Base-by-base conservation (phyloP, 1,139 yeast species). In the Petasospora rhodanensis region DNA sequence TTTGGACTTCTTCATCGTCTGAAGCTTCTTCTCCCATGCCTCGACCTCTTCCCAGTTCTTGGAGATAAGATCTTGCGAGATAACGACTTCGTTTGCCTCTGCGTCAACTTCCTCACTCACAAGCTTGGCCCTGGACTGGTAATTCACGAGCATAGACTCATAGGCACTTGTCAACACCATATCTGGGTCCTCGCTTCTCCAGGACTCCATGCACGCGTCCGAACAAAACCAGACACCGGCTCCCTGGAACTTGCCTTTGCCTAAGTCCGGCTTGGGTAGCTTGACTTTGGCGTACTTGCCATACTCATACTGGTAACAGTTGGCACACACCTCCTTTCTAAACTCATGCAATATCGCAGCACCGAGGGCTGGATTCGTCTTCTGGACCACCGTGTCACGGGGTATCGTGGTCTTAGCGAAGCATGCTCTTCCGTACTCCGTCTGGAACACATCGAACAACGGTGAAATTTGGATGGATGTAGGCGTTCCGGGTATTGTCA, bases 261-360 rank as follows among this genome's bases (percentile, higher is more conserved):
- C 35, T 17, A 30, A 30, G 6, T 38, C 37, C 1, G 47, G 39
- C 21, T 34, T 33, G 2, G 38, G 39, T 8, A 62, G 35, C 34
- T 61, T 67, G 24, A 46, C 46, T 41, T 71, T 77, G 59, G 75
- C 60, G 22, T 62, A 56, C 26, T 54, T 58, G 1, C 84, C 83
- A 45, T 65, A 55, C 26, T 64, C 62, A 48, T 76, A 79, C 3
- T 44, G 41, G 47, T 68, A 76, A 48, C 89, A 80, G 37, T 52
- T 47, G 4, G 70, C 64, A 49, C 89, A 80, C 1, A 76, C 82
- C 47, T 80, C 87, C 47, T 78, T 79, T 35, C 74, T 68, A 52
- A 76, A 79, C 6, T 75, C 77, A 38, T 68, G 64, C 18, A 67
- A 56, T 4, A 79, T 62, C 2, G 74, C 64, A 12, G 68, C 60